Evolutionary conservation across 2,329 filamentous ascomycete species (phyloP), one percentile per base, ranked within the genome.

Genomic region (Fusarium sp.): DNA sequence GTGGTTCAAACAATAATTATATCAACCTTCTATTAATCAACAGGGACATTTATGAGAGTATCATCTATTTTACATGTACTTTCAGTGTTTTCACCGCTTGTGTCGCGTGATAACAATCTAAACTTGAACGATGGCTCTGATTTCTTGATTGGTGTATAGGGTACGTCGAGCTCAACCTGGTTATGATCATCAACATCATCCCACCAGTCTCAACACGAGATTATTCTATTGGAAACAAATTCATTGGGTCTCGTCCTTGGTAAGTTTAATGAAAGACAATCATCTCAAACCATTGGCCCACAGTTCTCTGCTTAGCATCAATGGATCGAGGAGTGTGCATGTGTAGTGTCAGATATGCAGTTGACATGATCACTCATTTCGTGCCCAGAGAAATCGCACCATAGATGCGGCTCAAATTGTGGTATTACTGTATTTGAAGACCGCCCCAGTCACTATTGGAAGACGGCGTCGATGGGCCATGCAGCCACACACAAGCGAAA

Each of bases 401-500:
- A 12, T 15, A 38, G 10, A 39, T 62, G 55, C 40, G 49, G 54
- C 52, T 68, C 59, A 68, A 52, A 30, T 40, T 38, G 43, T 48
- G 21, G 26, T 28, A 52, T 61, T 50, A 34, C 43, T 23, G 43
- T 34, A 24, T 26, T 38, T 30, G 44, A 44, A 44, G 14, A 55
- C 15, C 20, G 48, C 30, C 46, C 36, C 56, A 61, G 57, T 47
- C 59, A 67, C 69, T 56, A 67, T 62, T 56, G 65, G 55, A 12
- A 23, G 50, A 32, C 34, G 30, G 47, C 43, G 47, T 36, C 47
- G 34, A 63, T 53, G 32, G 32, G 44, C 23, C 26, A 65, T 62
- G 40, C 51, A 55, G 51, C 53, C 61, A 58, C 57, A 34, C 56
- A 59, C 46, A 71, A 67, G 63, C 68, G 64, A 68, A 47, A 68